Percentiles rank a stretch among this genome's conserved stretches.
These are phyloP conservation scores for Boletus calvinii DNA, from an alignment of 1,284 basidiomycete species.

Conservation along the genomic window DNA sequence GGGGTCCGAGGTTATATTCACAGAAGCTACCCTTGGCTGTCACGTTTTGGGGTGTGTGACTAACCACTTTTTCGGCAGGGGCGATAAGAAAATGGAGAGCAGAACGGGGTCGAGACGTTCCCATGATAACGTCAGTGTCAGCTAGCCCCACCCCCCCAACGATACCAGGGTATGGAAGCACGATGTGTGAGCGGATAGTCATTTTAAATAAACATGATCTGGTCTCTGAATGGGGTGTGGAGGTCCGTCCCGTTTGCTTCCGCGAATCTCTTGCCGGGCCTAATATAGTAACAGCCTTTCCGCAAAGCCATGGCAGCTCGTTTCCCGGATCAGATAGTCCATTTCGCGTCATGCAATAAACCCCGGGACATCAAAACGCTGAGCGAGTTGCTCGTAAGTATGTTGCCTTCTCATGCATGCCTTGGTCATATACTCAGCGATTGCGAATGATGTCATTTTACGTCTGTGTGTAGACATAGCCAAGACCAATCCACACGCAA, in stretches of 20 bases:
- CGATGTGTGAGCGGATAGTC: conserved; percentile 79
- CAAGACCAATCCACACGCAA: conserved; percentile 60
- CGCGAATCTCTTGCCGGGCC: conserved; percentile 5
- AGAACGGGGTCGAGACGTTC: conserved; percentile 56
- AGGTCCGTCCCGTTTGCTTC: conserved; percentile 50
- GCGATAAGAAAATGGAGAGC: conserved; percentile 61
- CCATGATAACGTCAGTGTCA: conserved; percentile 33
- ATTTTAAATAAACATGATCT: conserved; percentile 95
- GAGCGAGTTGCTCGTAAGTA: conserved; percentile 70
- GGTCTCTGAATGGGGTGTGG: conserved; percentile 80
- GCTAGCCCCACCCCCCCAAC: conserved; percentile 5
- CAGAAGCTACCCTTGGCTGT: conserved; percentile 3
- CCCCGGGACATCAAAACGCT: conserved; percentile 61
- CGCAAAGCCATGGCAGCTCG: conserved; percentile 62
- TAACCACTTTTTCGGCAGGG: conserved; percentile 39
- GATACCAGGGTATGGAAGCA: conserved; percentile 27
- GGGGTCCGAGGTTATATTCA: conserved; percentile 10
- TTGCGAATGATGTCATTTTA: background rate
- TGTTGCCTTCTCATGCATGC: conserved; percentile 35
- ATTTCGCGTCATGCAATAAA: conserved; percentile 72
- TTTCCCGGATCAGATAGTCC: conserved; percentile 63
- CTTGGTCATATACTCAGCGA: conserved; percentile 4
- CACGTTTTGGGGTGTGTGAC: conserved; percentile 22
- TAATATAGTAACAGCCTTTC: conserved; percentile 55
- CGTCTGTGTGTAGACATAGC: conserved; percentile 56